These are phyloP conservation scores for Raddia guianensis DNA, from an alignment of 176 grass and related monocot species.

Conservation along the genomic window DNA sequence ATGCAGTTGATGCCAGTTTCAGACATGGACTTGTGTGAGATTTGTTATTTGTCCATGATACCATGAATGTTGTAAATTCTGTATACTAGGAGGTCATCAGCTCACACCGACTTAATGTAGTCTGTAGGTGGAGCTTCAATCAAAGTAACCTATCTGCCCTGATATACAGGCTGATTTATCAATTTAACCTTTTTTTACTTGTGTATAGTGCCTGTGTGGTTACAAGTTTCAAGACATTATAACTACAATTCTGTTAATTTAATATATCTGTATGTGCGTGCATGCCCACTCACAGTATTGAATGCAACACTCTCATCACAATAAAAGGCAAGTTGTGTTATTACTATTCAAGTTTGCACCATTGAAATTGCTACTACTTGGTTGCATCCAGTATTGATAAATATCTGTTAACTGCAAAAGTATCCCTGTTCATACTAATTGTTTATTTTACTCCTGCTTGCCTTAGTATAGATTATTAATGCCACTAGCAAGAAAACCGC, in stretches of 20 bases:
- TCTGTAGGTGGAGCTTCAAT: conserved; percentile 48
- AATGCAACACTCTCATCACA: background rate
- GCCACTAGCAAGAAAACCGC: background rate
- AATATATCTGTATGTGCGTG: background rate
- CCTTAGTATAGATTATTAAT: background rate
- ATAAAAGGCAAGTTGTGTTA: background rate
- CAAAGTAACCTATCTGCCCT: conserved; percentile 45
- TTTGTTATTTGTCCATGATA: conserved; percentile 42
- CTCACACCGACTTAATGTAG: conserved; percentile 48
- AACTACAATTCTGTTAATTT: background rate
- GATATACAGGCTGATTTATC: conserved; percentile 54
- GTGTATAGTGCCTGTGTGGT: conserved; percentile 36
- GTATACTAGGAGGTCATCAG: conserved; percentile 66
- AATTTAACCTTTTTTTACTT: conserved; percentile 40
- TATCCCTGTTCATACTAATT: background rate
- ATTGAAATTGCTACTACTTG: conserved; percentile 16
- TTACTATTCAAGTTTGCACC: background rate
- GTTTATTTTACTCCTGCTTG: conserved; percentile 8
- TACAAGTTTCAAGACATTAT: conserved; percentile 37
- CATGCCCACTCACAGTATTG: background rate
- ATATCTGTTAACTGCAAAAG: background rate
- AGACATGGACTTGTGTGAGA: conserved; percentile 75
- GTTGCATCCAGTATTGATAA: conserved; percentile 20
- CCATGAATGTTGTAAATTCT: conserved; percentile 84
- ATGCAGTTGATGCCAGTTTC: conserved; percentile 63